Conservation (phyloP, 106 monocot species). For the Hemerocallis citrina region DNA sequence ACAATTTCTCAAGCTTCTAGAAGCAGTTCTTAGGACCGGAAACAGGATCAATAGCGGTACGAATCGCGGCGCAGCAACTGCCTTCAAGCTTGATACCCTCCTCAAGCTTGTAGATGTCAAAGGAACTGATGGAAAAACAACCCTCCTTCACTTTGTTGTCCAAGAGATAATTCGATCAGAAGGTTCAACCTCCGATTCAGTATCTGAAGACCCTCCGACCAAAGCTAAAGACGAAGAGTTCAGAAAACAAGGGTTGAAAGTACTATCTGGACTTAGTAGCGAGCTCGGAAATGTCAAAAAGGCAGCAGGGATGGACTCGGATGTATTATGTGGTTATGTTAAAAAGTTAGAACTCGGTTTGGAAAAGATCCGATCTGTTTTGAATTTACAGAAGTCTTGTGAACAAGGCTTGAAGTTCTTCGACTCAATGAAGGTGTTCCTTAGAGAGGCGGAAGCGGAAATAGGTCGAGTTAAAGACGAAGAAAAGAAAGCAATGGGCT, state of each 20-base stretch:
- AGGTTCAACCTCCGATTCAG: conserved; percentile 21
- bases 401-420: conserved; percentile 45
- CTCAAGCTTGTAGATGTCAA: conserved; percentile 67
- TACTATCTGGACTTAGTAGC: conserved; percentile 46
- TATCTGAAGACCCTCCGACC: conserved; percentile 8
- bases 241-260: conserved; percentile 58
- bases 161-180: conserved; percentile 70
- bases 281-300: conserved; percentile 84
- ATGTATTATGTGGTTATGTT: conserved; percentile 44
- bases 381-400: conserved; percentile 41
- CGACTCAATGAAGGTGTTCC: conserved; percentile 50
- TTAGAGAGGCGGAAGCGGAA: conserved; percentile 36
- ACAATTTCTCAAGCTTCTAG: conserved; percentile 67
- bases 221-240: conserved; percentile 38
- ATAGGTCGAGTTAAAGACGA: conserved; percentile 44
- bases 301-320: conserved; percentile 72
- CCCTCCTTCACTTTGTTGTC: conserved; percentile 77
- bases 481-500: conserved; percentile 26
- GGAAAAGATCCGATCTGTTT: conserved; percentile 42
- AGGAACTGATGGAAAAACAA: conserved; percentile 67
- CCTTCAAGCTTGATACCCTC: conserved; percentile 81
- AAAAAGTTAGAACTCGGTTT: conserved; percentile 59
- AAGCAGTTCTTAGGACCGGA: conserved; percentile 67
- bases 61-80: conserved; percentile 51
- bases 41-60: conserved; percentile 87